Evolutionary conservation across 768 basidiomycete genomes (phyloP), one percentile per base, ranked within the genome.

Genomic region (Amanita thiersii): DNA sequence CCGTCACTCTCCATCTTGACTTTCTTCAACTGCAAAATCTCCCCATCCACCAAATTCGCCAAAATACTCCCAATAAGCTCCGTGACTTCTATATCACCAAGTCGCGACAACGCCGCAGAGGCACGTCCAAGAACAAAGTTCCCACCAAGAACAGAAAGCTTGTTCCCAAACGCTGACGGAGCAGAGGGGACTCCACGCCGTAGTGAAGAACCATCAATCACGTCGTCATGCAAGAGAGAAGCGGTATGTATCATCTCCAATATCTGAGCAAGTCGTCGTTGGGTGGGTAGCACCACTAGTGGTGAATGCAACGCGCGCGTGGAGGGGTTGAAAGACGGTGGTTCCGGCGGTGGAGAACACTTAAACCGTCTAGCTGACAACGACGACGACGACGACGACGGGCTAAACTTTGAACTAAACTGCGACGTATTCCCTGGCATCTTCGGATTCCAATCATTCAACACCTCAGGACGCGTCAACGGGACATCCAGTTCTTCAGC

Each of bases 171-270:
- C 1, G 78, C 73, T 14, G 75, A 70, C 0, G 91, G 93, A 0
- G 88, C 88, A 15, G 84, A 87, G 1, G 86, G 75, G 0, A 72
- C 73, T 1, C 81, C 80, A 0, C 93, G 72, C 4, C 92, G 80
- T 4, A 89, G 73, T 5, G 80, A 68, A 0, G 91, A 86, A 49
- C 65, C 68, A 68, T 96, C 93, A 46, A 94, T 85, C 31, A 96
- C 93, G 55, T 97, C 92, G 71, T 96, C 93, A 54, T 97, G 92
- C 5, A 97, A 62, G n/a, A 96, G 72, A 4, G 89, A 92, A 2
- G 92, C 93, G 20, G 93, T 90, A 52, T 97, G 93, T 47, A 97
- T 86, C 87, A 96, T 90, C 57, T 97, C 92, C 32, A 90, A 83
- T 25, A 97, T 91, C 52, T 91, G 87, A 0, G 92, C 93, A 20